Percentiles rank a stretch among this genome's conserved stretches.
Conservation (phyloP, 768 basidiomycete species). For the Mycena floridula region DNA sequence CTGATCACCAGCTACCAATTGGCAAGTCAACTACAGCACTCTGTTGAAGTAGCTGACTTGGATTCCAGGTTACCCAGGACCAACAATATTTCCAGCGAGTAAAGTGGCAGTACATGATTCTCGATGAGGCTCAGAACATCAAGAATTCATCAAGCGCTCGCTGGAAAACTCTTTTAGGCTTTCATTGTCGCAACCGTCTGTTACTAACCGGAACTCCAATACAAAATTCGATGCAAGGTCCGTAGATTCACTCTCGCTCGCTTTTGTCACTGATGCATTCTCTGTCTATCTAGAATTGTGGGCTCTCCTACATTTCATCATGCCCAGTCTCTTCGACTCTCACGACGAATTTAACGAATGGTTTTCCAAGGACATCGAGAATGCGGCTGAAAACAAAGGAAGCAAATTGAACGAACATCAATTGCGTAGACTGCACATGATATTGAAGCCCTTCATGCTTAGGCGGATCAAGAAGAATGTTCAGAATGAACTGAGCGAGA, state of each 20-base stretch:
- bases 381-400: conserved; percentile 85
- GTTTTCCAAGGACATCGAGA: conserved; percentile 99
- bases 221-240: conserved; percentile 99
- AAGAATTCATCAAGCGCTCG: conserved; percentile 94
- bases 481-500: conserved; percentile 99
- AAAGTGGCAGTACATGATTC: conserved; percentile 99
- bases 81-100: conserved; percentile 97
- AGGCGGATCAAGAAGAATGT: conserved; percentile 96
- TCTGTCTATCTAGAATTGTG: conserved; percentile 98
- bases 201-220: conserved; percentile 97
- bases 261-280: conserved; percentile 7
- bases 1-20: conserved; percentile 96
- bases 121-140: conserved; percentile 99
- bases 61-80: conserved; percentile 78
- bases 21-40: conserved; percentile 34
- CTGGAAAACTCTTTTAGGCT: conserved; percentile 95
- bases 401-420: conserved; percentile 93
- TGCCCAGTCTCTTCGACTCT: conserved; percentile 98
- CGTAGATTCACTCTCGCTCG: conserved; percentile 11
- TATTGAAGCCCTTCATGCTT: conserved; percentile 98
- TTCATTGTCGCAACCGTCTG: conserved; percentile 92
- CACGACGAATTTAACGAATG: conserved; percentile 99
- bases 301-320: conserved; percentile 98
- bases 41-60: background rate
- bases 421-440: conserved; percentile 93